Evolutionary conservation across 768 basidiomycete genomes (phyloP).

Genomic region (Phaffia australis): DNA sequence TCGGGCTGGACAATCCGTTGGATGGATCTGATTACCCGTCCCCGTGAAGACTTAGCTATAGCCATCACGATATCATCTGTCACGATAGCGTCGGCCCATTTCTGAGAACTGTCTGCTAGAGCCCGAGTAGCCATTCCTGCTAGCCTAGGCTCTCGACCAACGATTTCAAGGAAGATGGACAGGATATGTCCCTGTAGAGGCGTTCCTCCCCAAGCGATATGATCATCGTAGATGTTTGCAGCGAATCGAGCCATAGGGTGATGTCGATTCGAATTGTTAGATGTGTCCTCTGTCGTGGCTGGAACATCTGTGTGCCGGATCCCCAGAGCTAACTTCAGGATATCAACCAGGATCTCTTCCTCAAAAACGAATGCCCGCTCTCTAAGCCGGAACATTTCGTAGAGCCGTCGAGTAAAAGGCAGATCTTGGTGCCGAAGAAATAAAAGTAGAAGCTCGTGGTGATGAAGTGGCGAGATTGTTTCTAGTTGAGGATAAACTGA

Average conservation of each 20-base stretch:
- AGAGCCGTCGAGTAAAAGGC: slow-evolving; percentile 10
- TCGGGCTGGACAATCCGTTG: background rate
- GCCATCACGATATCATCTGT: slow-evolving; percentile 13
- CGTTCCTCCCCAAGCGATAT: background rate
- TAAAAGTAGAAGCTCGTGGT: slow-evolving; percentile 3
- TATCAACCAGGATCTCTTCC: background rate
- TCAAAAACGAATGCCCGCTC: slow-evolving; percentile 8
- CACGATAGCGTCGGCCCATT: slow-evolving; percentile 5
- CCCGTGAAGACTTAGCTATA: background rate
- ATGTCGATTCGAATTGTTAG: background rate
- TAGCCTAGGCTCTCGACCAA: slow-evolving; percentile 1
- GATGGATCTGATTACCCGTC: slow-evolving; percentile 2
- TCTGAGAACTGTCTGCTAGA: background rate
- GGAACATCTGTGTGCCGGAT: background rate
- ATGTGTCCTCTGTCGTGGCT: background rate
- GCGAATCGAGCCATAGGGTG: background rate
- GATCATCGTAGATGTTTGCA: slow-evolving; percentile 10
- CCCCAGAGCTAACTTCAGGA: slow-evolving; percentile 3
- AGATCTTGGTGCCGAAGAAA: slow-evolving; percentile 5
- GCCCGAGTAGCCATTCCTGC: slow-evolving; percentile 13
- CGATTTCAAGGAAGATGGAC: background rate
- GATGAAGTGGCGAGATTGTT: background rate
- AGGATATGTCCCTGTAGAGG: slow-evolving; percentile 6
- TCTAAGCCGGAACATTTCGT: slow-evolving; percentile 13
- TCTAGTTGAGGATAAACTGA: slow-evolving; percentile 1